A percentile compares a stretch with the other conserved stretches of the same genome.
phyloP scores from a whole-genome alignment of 495 filamentous ascomycete species.

The Cercophora scortea region DNA sequence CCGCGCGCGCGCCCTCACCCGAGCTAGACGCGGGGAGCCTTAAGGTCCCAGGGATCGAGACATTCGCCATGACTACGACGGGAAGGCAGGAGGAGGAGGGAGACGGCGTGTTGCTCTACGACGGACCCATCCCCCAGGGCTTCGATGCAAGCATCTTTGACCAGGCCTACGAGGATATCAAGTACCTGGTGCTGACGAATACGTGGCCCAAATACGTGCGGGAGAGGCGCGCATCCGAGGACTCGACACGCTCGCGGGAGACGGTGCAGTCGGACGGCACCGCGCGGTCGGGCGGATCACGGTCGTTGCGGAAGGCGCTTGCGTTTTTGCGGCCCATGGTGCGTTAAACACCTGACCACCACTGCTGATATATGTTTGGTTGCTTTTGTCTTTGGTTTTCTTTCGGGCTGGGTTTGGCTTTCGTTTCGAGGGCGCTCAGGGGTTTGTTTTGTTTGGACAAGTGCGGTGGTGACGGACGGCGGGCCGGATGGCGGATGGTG shows the following conservation, averaged over 20 bases:
- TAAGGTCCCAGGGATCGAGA: slow-evolving; percentile 8
- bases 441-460: background rate
- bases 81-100: background rate
- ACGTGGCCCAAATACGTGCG: slow-evolving; percentile 61
- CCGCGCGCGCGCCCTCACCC: background rate
- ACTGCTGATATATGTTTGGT: background rate
- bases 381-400: background rate
- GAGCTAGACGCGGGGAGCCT: background rate
- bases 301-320: slow-evolving; percentile 5
- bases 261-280: slow-evolving; percentile 1
- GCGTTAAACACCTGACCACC: background rate
- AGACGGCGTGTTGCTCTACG: slow-evolving; percentile 7
- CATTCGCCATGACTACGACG: slow-evolving; percentile 1
- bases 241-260: background rate
- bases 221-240: slow-evolving; percentile 19
- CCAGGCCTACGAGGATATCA: slow-evolving; percentile 51
- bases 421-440: too few species aligned
- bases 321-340: slow-evolving; percentile 10
- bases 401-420: background rate
- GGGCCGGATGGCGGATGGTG: background rate
- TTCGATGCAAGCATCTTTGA: slow-evolving; percentile 52
- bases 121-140: slow-evolving; percentile 34
- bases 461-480: background rate
- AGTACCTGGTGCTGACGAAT: slow-evolving; percentile 61
- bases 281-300: background rate